phyloP scores from a whole-genome alignment of 169 alveolate species.

The Cryptosporidium ubiquitum region DNA sequence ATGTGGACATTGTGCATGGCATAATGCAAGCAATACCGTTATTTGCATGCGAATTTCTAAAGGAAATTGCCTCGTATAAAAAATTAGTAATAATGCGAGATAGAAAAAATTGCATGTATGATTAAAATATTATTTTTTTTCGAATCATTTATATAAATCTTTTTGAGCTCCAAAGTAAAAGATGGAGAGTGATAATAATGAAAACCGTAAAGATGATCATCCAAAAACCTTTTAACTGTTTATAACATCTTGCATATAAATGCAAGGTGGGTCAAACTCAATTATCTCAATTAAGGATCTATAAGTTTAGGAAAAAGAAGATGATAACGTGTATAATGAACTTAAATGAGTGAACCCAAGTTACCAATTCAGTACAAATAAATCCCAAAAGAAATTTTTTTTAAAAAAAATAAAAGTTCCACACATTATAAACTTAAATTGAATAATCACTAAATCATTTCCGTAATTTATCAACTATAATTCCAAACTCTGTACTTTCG shows the following conservation, averaged over 20 bases:
- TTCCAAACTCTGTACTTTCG: background rate
- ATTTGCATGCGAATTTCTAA: background rate
- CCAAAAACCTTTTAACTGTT: background rate
- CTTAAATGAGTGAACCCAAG: background rate
- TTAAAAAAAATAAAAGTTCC: background rate
- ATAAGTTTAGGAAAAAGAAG: too few species aligned
- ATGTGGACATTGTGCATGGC: background rate
- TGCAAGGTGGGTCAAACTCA: background rate
- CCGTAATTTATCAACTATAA: background rate
- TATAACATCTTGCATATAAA: background rate
- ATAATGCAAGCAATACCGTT: background rate
- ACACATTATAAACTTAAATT: background rate
- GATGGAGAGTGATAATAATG: background rate
- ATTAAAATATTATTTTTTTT: background rate
- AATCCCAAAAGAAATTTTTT: background rate
- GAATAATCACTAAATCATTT: background rate
- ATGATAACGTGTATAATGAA: too few species aligned
- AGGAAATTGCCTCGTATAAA: background rate
- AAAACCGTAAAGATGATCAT: background rate
- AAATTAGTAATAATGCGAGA: background rate
- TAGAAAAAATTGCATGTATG: background rate
- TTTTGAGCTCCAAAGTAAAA: background rate
- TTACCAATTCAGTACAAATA: background rate
- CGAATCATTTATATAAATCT: background rate
- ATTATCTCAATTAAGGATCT: background rate